Base-by-base conservation (phyloP, 2,329 filamentous ascomycete species). In the Colletotrichum sp. region DNA sequence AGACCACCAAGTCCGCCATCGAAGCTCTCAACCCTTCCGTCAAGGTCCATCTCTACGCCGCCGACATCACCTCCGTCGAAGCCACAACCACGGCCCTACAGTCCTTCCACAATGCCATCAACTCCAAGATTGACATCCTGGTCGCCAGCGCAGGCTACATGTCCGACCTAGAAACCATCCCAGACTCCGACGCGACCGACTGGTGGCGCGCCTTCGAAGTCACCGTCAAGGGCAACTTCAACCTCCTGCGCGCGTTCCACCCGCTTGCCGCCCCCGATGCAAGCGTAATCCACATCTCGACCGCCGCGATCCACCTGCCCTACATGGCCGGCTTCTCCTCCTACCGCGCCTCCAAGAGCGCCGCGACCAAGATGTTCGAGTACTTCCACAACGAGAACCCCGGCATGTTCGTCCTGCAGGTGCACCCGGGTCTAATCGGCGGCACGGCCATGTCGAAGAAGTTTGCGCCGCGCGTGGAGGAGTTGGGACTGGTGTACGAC, bases 181-280 rank as follows among this genome's bases (percentile, higher is more conserved):
- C 64, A 15, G 79, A 79, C 5, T 67, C 78, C 2, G 74, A 80
- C 27, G 36, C 78, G 0, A 67, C 69, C 0, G 81, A 81, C n/a
- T 82, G 79, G 74, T 82, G 80, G 78, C 65, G 68, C 11, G 77
- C 78, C 15, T 83, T 82, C 67, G 87, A 89, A 34, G 85, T 90
- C 71, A 91, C 91, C 71, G 79, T 91, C 32, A 87, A 86, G 52
- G 89, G 90, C 0, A 81, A 84, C 1, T 88, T 89, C 44, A 83
- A 89, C 22, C 79, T 87, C 32, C 84, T 86, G 3, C 82, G 84
- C n/a, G 84, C 86, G 1, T 90, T 91, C 77, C 82, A 91, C 9
- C 88, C 88, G 2, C 22, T 75, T 19, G 63, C 78, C 62, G 32
- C 73, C 34, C 19, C 76, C 4, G 61, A 69, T 16, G 80, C 78